phyloP scores from a whole-genome alignment of 2,329 filamentous ascomycete genomes.

The Basipetospora chlamydospora region DNA sequence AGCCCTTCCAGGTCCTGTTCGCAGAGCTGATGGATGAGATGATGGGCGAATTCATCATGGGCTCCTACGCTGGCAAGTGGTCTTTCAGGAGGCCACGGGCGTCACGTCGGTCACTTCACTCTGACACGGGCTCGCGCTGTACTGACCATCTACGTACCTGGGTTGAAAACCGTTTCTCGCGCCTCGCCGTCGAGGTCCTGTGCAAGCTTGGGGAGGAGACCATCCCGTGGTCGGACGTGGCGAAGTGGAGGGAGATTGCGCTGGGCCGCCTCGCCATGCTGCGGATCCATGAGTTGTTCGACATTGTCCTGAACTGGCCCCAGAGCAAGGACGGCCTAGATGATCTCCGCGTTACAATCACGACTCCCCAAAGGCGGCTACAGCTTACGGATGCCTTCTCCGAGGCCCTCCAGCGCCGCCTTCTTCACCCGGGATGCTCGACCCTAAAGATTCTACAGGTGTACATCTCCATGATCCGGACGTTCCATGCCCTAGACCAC shows the following conservation, averaged over 20 bases:
- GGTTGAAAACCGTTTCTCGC: slow-evolving; percentile 53
- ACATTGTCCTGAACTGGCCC: slow-evolving; percentile 67
- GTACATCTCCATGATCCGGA: slow-evolving; percentile 67
- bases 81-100: slow-evolving; percentile 10
- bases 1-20: slow-evolving; percentile 55
- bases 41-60: slow-evolving; percentile 47
- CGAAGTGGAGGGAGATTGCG: slow-evolving; percentile 58
- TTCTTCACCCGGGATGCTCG: slow-evolving; percentile 63
- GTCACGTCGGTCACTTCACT: not conserved
- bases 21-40: slow-evolving; percentile 55
- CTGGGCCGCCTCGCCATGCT: slow-evolving; percentile 52
- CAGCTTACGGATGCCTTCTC: slow-evolving; percentile 59
- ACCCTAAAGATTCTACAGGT: slow-evolving; percentile 62
- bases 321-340: slow-evolving; percentile 55
- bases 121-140: slow-evolving; percentile 27
- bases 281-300: slow-evolving; percentile 59
- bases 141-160: slow-evolving; percentile 48
- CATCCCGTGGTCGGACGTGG: slow-evolving; percentile 40
- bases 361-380: slow-evolving; percentile 51
- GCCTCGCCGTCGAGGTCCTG: slow-evolving; percentile 48
- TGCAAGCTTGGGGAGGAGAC: slow-evolving; percentile 25
- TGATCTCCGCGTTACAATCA: slow-evolving; percentile 58
- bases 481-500: slow-evolving; percentile 60
- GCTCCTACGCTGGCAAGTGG: slow-evolving; percentile 52
- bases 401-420: slow-evolving; percentile 44